Conservation (phyloP, 805 yeast genomes). For the Phaffomyces thermotolerans region DNA sequence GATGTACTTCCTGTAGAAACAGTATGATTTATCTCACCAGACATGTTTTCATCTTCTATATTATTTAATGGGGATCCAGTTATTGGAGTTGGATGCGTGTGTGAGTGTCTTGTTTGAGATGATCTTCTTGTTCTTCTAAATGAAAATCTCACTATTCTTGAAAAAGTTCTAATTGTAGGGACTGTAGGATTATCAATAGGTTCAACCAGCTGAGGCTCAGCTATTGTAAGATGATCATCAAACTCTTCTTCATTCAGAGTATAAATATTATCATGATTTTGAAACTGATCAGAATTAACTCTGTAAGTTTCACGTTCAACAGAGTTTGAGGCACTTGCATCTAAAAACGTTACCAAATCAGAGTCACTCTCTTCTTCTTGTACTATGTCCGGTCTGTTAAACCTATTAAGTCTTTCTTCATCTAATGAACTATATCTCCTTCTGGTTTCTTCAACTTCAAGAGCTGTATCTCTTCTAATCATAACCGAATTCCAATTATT, state of each 20-base stretch:
- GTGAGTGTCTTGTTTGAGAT: neutral
- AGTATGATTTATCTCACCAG: neutral
- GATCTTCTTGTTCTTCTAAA: slow-evolving; percentile 1
- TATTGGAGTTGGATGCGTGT: slow-evolving; percentile 1
- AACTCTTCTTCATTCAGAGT: neutral
- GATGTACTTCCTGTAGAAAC: slow-evolving; percentile 3
- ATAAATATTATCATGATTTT: too few relatives aligned
- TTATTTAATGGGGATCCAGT: neutral
- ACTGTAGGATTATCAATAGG: neutral
- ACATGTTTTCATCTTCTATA: neutral
- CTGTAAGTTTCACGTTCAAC: neutral
- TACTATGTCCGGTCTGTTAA: too few relatives aligned
- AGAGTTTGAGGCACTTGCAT: neutral
- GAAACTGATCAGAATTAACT: neutral
- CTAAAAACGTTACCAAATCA: neutral
- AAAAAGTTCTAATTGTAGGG: neutral
- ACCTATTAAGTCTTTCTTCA: too few relatives aligned
- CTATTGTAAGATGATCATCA: neutral
- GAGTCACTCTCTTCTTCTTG: neutral
- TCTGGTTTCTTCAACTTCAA: neutral
- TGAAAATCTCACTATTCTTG: slow-evolving; percentile 5
- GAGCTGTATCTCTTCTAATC: slow-evolving; percentile 6
- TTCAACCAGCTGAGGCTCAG: neutral
- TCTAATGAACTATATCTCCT: too few relatives aligned
- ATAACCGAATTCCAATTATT: slow-evolving; percentile 5